phyloP scores from a whole-genome alignment of 805 yeast genomes.

The Myxozyma monticola region DNA sequence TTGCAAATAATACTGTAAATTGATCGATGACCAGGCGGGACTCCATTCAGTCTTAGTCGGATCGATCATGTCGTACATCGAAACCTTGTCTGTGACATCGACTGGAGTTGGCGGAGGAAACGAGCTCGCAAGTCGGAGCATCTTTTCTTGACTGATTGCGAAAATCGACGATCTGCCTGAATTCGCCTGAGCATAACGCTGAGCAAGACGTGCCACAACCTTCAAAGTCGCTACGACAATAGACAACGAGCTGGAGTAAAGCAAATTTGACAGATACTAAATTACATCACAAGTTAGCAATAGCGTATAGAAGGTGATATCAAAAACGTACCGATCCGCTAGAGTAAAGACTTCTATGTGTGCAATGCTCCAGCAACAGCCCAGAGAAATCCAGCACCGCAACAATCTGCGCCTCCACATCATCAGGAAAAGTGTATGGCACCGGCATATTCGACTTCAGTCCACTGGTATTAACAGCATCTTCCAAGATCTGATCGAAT shows the following conservation, averaged over 20 bases:
- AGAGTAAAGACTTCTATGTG: slow-evolving; percentile 62
- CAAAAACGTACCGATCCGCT: slow-evolving; percentile 17
- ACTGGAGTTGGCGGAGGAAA: slow-evolving; percentile 44
- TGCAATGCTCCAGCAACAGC: slow-evolving; percentile 65
- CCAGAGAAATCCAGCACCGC: slow-evolving; percentile 63
- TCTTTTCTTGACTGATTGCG: slow-evolving; percentile 45
- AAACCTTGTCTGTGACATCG: slow-evolving; percentile 34
- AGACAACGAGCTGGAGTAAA: slow-evolving; percentile 59
- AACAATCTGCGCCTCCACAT: slow-evolving; percentile 51
- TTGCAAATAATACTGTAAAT: slow-evolving; percentile 34
- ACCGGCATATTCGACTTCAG: slow-evolving; percentile 49
- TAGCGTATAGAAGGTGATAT: not conserved
- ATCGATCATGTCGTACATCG: slow-evolving; percentile 33
- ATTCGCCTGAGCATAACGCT: slow-evolving; percentile 54
- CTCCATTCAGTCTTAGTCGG: slow-evolving; percentile 30
- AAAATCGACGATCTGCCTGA: slow-evolving; percentile 48
- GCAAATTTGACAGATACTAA: slow-evolving; percentile 51
- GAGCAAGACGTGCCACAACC: slow-evolving; percentile 60
- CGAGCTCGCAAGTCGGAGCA: slow-evolving; percentile 55
- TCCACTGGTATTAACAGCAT: slow-evolving; percentile 54
- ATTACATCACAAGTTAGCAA: not conserved
- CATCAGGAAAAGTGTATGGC: slow-evolving; percentile 46
- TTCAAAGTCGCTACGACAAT: slow-evolving; percentile 62
- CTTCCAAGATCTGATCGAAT: slow-evolving; percentile 66
- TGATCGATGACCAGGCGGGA: slow-evolving; percentile 31